Base-by-base conservation (phyloP, 257 asterid species). In the Petunia secreta region DNA sequence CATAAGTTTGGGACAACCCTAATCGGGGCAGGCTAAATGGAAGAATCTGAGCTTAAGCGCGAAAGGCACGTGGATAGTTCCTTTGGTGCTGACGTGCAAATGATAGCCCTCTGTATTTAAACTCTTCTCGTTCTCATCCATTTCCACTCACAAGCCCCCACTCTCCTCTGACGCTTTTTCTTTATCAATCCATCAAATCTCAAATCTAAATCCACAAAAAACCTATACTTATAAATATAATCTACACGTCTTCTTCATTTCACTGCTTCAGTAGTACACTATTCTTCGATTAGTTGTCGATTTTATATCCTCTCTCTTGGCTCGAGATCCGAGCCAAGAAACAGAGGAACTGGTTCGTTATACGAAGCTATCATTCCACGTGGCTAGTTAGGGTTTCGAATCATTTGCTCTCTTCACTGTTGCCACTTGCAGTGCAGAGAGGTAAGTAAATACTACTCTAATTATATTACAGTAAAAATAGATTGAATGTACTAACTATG, bases 251-350 rank as follows among this genome's bases (percentile, higher is more conserved):
- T 46, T 57, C 59, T 48, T 58, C 82, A 77, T 25, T 50, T 53
- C 2, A 52, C 15, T 10, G 15, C 11, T 82, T 76, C 39, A 59
- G 3, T 13, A 59, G 13, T 8, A 6, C 36, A 8, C 84, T 78
- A 82, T 39, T 64, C 62, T 52, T 83, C 83, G 87, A 87, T 88
- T 87, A 82, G 71, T 63, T 63, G n/a, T 63, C 68, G 68, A 63
- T 63, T 63, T 40, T 80, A 38, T 68, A 34, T 84, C 90, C 92
- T 85, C 87, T 86, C 93, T 86, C 93, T 94, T 94, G 97, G 96
- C 97, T 94, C 98, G 96, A 88, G 92, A 91, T 91, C 97, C 93
- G 97, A 87, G 94, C 97, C 94, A 91, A 90, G 92, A 74, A 25
- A 79, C 87, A 37, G 90, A 87, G 90, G 90, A 85, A 62, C 79